Evolutionary conservation across 140 eudicot genomes (phyloP).

Genomic region (Anethum foeniculum): DNA sequence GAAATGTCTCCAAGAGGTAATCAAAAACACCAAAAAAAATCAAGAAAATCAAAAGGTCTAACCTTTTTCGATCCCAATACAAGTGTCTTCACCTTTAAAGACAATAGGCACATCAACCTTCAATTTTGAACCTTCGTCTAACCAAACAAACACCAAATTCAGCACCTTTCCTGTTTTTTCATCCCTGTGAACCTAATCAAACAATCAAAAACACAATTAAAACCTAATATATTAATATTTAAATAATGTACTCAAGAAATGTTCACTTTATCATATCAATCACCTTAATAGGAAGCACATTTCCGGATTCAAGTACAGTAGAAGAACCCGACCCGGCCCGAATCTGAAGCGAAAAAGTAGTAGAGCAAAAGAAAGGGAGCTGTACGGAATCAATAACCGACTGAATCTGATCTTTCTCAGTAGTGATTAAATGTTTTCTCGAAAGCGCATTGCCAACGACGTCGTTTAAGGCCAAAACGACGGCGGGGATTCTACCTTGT

Average conservation of each 20-base stretch:
- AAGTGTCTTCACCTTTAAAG: slow-evolving; percentile 64
- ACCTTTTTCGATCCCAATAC: slow-evolving; percentile 94
- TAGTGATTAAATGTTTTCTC: slow-evolving; percentile 52
- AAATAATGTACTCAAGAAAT: not conserved
- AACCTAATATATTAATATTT: not conserved
- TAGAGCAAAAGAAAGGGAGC: slow-evolving; percentile 66
- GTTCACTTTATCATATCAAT: not conserved
- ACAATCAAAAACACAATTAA: not conserved
- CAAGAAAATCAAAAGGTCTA: slow-evolving; percentile 1
- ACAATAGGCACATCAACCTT: slow-evolving; percentile 86
- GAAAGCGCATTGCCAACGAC: slow-evolving; percentile 31
- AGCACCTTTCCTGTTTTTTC: slow-evolving; percentile 62
- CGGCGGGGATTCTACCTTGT: slow-evolving; percentile 95
- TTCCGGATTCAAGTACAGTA: slow-evolving; percentile 55
- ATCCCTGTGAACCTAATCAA: slow-evolving; percentile 69
- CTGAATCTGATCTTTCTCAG: slow-evolving; percentile 75
- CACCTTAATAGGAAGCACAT: slow-evolving; percentile 82
- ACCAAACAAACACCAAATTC: slow-evolving; percentile 92
- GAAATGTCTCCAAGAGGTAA: not conserved
- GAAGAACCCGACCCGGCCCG: slow-evolving; percentile 93
- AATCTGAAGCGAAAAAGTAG: slow-evolving; percentile 71
- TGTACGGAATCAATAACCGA: slow-evolving; percentile 50
- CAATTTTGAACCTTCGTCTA: slow-evolving; percentile 70
- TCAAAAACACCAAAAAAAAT: too few relatives aligned
- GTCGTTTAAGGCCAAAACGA: slow-evolving; percentile 53